Evolutionary conservation across 129 eudicot genomes (phyloP).

Genomic region (Tagetes patula): DNA sequence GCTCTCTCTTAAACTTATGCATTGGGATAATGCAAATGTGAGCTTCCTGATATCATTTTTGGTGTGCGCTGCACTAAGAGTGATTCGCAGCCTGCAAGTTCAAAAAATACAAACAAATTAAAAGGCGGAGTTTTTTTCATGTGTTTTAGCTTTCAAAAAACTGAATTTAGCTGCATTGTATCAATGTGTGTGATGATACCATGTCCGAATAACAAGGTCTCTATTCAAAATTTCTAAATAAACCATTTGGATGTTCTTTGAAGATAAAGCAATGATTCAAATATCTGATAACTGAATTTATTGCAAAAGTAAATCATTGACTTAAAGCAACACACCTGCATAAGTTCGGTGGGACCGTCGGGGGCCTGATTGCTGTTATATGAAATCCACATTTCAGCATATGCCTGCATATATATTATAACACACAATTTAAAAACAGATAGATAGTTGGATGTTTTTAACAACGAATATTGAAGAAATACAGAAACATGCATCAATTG

Average conservation of each 20-base stretch:
- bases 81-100: constrained; percentile 50
- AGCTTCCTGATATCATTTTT: constrained; percentile 67
- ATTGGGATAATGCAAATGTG: constrained; percentile 64
- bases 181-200: constrained; percentile 1
- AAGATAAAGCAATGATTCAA: background rate
- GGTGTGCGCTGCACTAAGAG: constrained; percentile 89
- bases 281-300: background rate
- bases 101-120: background rate
- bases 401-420: constrained; percentile 52
- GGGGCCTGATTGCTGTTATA: constrained; percentile 96
- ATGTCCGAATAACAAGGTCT: background rate
- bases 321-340: constrained; percentile 68
- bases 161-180: background rate
- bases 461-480: background rate
- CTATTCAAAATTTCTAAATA: background rate
- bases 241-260: background rate
- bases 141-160: background rate
- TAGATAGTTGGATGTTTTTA: background rate
- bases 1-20: constrained; percentile 61
- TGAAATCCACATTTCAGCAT: constrained; percentile 89
- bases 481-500: constrained; percentile 6
- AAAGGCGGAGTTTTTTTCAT: background rate
- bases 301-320: constrained; percentile 1
- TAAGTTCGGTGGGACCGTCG: constrained; percentile 89
- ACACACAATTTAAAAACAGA: background rate